phyloP scores from a whole-genome alignment of 2,329 filamentous ascomycete genomes.

The Exophiala sp. region DNA sequence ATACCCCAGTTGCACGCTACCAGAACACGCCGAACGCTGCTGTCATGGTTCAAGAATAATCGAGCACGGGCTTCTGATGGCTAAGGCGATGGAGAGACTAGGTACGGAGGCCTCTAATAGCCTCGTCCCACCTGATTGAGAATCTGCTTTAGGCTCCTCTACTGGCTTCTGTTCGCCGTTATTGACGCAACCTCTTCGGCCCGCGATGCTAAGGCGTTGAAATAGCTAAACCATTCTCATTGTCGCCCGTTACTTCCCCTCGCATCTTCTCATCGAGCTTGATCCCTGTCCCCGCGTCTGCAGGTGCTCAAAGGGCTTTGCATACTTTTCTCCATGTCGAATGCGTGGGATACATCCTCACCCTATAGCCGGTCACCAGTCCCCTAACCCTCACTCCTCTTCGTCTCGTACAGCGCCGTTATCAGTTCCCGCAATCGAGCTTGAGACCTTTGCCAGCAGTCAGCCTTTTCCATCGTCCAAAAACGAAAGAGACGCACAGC shows the following conservation, averaged over 20 bases:
- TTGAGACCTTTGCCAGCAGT: conserved; percentile 11
- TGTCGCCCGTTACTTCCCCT: too few relatives aligned
- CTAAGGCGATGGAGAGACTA: too few relatives aligned
- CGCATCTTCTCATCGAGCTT: neutral
- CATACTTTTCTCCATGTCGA: conserved; percentile 16
- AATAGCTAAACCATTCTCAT: neutral
- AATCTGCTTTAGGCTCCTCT: too few relatives aligned
- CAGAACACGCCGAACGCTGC: too few relatives aligned
- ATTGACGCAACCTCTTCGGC: too few relatives aligned
- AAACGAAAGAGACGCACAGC: conserved; percentile 5
- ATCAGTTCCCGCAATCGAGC: conserved; percentile 20
- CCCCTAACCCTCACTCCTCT: conserved; percentile 5
- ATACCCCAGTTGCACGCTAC: too few relatives aligned
- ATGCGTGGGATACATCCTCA: conserved; percentile 21
- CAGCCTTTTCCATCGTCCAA: neutral
- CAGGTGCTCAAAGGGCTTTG: conserved; percentile 3
- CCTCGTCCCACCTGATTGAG: too few relatives aligned
- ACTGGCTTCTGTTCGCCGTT: too few relatives aligned
- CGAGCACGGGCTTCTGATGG: too few relatives aligned
- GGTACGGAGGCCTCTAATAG: too few relatives aligned
- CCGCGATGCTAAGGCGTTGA: too few relatives aligned
- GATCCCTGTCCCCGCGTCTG: neutral
- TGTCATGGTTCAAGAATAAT: too few relatives aligned
- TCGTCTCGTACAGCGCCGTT: neutral
- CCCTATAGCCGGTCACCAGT: conserved; percentile 7